Evolutionary conservation across 441 rosid genomes (phyloP), one percentile per base, ranked within the genome.

Genomic region (Jatropha multifida): DNA sequence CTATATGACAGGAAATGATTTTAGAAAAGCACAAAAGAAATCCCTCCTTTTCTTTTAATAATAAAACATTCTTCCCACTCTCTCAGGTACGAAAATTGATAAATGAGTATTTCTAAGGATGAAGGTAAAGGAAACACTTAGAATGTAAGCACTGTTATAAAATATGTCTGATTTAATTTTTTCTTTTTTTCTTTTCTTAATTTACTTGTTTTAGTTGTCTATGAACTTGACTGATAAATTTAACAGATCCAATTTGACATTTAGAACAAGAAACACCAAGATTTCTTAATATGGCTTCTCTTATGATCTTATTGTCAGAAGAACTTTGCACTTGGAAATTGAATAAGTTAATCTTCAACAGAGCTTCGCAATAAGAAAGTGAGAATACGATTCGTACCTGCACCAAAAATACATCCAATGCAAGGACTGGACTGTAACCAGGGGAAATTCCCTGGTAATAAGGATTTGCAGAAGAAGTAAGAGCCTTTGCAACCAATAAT

Each of bases 391-490:
- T 8, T 4, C 65, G 58, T 90, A 88, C 99, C 99, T 94, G 99
- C 79, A 96, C 98, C 71, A 96, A 83, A 88, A 94, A 96, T 41
- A 96, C 97, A 74, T 96, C 99, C 81, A 94, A 84, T 7, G 97
- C 97, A 52, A 96, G 94, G 67, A 92, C 97, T 0, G 99, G 98
- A 56, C 86, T 86, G 75, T 79, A 86, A 60, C 94, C 97, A 7
- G 96, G 97, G 37, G 97, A 73, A 48, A 92, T 83, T 75, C 94
- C 94, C 76, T 92, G 99, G 83, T 88, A 89, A 75, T 86, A 92
- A 68, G 97, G 98, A 83, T 83, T 94, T 15, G 94, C 90, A 6
- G 98, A 85, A 51, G 98, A 82, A 74, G 99, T 94, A 67, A 94
- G 89, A 78, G 98, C 97, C 85, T 92, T 94, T 23, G 98, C 97